Percentiles rank a stretch among this genome's conserved stretches.
These are phyloP conservation scores for Benincasa hispida DNA, from an alignment of 306 rosid species.

Conservation along the genomic window DNA sequence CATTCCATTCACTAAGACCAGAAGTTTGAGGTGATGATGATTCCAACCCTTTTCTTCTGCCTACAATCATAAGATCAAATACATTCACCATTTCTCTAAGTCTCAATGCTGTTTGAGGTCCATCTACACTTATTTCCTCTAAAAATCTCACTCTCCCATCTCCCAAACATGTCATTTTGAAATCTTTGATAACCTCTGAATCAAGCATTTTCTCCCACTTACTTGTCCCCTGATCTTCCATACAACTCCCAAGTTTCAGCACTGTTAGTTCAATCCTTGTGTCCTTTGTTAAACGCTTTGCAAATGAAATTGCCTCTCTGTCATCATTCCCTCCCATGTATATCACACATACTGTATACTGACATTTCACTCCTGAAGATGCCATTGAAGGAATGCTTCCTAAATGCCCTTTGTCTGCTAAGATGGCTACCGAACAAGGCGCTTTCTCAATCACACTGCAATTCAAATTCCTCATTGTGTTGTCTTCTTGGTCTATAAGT, in stretches of 20 bases:
- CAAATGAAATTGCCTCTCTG: conserved; percentile 40
- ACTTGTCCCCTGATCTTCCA: background rate
- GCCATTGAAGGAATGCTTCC: conserved; percentile 5
- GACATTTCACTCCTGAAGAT: background rate
- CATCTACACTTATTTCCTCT: conserved; percentile 14
- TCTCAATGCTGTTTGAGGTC: conserved; percentile 18
- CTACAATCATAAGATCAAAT: conserved; percentile 46
- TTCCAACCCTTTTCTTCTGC: conserved; percentile 33
- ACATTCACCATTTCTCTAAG: conserved; percentile 15
- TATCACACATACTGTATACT: conserved; percentile 27
- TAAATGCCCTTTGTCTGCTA: background rate
- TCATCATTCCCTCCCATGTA: conserved; percentile 68
- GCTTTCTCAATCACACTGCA: background rate
- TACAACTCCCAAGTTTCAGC: background rate
- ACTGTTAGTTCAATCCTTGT: conserved; percentile 12
- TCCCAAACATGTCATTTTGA: background rate
- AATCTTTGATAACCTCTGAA: background rate
- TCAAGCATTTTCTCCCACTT: conserved; percentile 16
- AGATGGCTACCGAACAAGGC: conserved; percentile 1
- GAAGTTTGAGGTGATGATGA: conserved; percentile 24
- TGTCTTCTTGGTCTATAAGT: background rate
- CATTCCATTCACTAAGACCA: conserved; percentile 62
- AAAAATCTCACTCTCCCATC: background rate
- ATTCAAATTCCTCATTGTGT: background rate
- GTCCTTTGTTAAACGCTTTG: conserved; percentile 37